Conservation (phyloP, 768 basidiomycete species). For the Mycena haematopus region DNA sequence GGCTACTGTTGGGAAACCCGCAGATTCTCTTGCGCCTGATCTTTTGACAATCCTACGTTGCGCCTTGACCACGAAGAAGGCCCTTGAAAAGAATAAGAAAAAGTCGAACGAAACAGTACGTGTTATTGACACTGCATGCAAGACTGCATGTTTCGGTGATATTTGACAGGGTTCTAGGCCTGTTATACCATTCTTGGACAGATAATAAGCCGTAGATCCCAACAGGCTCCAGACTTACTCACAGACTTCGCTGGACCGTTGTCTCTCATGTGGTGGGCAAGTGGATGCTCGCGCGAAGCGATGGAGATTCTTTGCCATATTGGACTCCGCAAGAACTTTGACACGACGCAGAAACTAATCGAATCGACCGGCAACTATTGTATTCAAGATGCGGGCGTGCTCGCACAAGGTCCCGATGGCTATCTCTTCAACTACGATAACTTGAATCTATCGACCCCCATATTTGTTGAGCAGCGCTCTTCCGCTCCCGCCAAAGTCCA, state of each 20-base stretch:
- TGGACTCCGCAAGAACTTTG: slow-evolving; percentile 2
- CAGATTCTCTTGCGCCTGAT: too few species aligned
- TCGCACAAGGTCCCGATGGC: neutral
- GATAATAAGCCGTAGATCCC: neutral
- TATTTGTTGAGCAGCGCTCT: slow-evolving; percentile 1
- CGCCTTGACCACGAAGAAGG: too few species aligned
- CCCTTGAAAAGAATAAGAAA: too few species aligned
- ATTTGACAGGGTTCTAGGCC: too few species aligned
- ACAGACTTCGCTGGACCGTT: neutral
- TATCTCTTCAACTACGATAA: slow-evolving; percentile 2
- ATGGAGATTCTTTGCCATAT: neutral
- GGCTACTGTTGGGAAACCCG: too few species aligned
- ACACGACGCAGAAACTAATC: neutral
- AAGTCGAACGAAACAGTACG: too few species aligned
- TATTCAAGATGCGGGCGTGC: neutral
- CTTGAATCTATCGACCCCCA: neutral
- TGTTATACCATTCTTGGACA: too few species aligned
- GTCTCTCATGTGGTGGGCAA: neutral
- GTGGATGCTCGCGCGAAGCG: neutral
- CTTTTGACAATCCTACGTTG: too few species aligned
- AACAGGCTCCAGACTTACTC: too few species aligned
- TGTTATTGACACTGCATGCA: too few species aligned
- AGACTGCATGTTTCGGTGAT: too few species aligned
- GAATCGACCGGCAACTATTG: neutral
- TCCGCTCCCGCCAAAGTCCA: neutral